Evolutionary conservation across 768 basidiomycete species (phyloP), one percentile per base, ranked within the genome.

Genomic region (Ramaria rubella): DNA sequence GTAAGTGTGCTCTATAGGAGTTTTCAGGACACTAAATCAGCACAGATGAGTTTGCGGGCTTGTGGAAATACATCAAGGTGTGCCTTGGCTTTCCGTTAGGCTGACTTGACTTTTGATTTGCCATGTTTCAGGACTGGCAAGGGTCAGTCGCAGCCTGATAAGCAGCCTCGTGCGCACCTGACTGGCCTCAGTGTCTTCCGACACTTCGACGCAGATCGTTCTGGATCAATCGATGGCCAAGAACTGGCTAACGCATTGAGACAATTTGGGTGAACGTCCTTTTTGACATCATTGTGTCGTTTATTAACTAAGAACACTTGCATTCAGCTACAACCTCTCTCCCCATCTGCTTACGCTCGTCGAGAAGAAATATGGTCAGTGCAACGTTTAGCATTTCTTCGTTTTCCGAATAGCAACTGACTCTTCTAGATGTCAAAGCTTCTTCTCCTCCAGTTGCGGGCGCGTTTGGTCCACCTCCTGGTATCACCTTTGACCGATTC

Each of bases 401-500:
- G 24, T 36, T 24, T 40, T 61, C 30, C 42, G 7, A 23, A 42
- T 38, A 56, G 55, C n/a, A 6, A 17, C 59, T 57, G 8, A 57
- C 50, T 45, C 31, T 30, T 40, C 19, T 74, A 81, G 80, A 81
- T 69, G 68, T 77, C 61, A 78, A 81, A 87, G 85, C 81, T 38
- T 69, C 76, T 17, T 67, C 73, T 24, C 60, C 73, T 12, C 64
- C 65, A 31, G 68, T 65, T 19, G 34, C 59, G 7, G 52, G 60
- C 36, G 64, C 65, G 31, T 70, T 68, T 1, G 70, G 63, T 3
- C 67, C 74, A 2, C 59, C 61, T n/a, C 72, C 77, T 1, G 87
- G 87, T 0, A 89, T 92, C 72, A 79, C 83, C 4, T 92, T 92
- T 64, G 90, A 91, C 68, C 85, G 89, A 60, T 92, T 92, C 73